Percentiles rank a stretch among this genome's conserved stretches.
Conservation (phyloP, 2,329 filamentous ascomycete genomes). For the Neodidymelliopsis sp. region DNA sequence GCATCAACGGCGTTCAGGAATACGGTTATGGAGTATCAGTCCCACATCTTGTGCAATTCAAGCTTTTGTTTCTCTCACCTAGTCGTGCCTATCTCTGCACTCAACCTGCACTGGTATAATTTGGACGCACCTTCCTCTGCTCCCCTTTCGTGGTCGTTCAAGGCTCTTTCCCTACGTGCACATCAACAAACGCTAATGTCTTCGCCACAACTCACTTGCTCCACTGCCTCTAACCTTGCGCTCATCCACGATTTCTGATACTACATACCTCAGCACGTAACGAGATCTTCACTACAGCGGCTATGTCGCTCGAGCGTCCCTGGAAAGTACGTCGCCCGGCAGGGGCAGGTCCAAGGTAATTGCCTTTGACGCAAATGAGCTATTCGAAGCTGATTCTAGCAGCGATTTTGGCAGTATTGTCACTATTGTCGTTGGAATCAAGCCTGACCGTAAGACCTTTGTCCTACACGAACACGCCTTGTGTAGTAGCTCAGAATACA, state of each 20-base stretch:
- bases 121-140: constrained; percentile 1
- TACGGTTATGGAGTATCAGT: constrained; percentile 3
- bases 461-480: constrained; percentile 2
- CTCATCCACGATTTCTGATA: not conserved
- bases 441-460: constrained; percentile 5
- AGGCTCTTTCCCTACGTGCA: not conserved
- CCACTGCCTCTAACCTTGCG: not conserved
- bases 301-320: not conserved
- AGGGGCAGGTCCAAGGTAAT: constrained; percentile 5
- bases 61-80: not conserved
- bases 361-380: not conserved
- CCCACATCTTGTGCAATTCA: not conserved
- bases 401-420: constrained; percentile 6
- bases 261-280: not conserved
- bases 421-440: constrained; percentile 4
- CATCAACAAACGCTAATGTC: not conserved
- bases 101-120: not conserved
- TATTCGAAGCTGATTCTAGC: not conserved
- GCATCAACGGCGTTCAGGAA: constrained; percentile 24
- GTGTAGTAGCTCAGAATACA: constrained; percentile 2
- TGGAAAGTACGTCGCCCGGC: constrained; percentile 5
- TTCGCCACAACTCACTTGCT: not conserved
- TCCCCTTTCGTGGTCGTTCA: not conserved
- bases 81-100: not conserved
- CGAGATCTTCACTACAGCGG: not conserved